A percentile compares a stretch with the other conserved stretches of the same genome.
These are phyloP conservation scores for Abelmoschus esculentus DNA, from an alignment of 345 rosid species.

Conservation along the genomic window DNA sequence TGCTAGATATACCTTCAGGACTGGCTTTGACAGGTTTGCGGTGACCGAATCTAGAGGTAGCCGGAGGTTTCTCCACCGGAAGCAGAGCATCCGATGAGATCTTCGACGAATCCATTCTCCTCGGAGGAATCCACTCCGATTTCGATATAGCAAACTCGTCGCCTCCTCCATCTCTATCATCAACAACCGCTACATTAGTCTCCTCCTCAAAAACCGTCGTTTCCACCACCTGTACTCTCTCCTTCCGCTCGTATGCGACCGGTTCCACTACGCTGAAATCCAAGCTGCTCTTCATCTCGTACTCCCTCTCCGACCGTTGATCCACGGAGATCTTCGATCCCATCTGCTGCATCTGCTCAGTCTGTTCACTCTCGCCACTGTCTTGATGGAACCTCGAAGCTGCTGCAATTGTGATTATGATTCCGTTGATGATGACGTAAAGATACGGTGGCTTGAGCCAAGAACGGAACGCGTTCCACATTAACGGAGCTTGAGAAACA, in stretches of 20 bases:
- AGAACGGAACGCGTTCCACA: constrained; percentile 5
- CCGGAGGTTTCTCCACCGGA: constrained; percentile 12
- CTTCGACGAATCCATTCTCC: constrained; percentile 3
- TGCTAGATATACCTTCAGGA: constrained; percentile 9
- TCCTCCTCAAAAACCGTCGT: constrained; percentile 2
- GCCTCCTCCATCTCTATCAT: background rate
- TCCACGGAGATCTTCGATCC: constrained; percentile 1
- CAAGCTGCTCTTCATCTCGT: background rate
- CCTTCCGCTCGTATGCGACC: background rate
- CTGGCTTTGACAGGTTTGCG: constrained; percentile 30
- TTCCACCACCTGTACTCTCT: background rate
- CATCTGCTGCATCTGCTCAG: background rate
- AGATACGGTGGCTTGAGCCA: constrained; percentile 16
- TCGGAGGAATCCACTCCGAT: constrained; percentile 11
- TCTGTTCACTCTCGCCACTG: background rate
- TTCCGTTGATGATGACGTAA: constrained; percentile 12
- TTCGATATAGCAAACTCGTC: background rate
- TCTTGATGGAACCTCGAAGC: background rate
- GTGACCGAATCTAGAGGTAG: constrained; percentile 41
- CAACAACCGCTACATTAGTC: constrained; percentile 11
- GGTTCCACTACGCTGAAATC: background rate
- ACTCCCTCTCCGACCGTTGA: background rate
- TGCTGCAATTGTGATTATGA: constrained; percentile 9
- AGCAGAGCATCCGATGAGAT: background rate
- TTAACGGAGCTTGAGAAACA: constrained; percentile 13